Percentiles rank a stretch among this genome's conserved stretches.
These are phyloP conservation scores for Lactarius psammicola DNA, from an alignment of 768 basidiomycete species.

Conservation along the genomic window DNA sequence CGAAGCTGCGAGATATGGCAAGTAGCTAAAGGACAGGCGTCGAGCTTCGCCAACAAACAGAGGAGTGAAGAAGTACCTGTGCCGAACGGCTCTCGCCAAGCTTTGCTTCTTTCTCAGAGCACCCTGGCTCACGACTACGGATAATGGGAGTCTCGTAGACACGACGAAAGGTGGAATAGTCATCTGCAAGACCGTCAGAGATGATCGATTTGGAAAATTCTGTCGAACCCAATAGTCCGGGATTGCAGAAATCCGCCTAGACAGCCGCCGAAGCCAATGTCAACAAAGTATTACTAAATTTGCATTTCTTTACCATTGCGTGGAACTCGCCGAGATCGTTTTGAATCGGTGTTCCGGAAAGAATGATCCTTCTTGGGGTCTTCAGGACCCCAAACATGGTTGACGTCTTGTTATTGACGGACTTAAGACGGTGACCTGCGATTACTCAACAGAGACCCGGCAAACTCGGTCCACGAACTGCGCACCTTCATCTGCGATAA, in stretches of 20 bases:
- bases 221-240: constrained; percentile 72
- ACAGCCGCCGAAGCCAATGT: background rate
- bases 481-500: constrained; percentile 93
- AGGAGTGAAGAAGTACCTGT: constrained; percentile 51
- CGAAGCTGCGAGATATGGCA: constrained; percentile 79
- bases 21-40: constrained; percentile 49
- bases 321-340: constrained; percentile 96
- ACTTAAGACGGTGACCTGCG: constrained; percentile 87
- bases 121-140: constrained; percentile 77
- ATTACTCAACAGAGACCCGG: constrained; percentile 3
- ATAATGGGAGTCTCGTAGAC: constrained; percentile 88
- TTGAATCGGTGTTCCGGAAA: constrained; percentile 97
- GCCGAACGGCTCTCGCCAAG: constrained; percentile 72
- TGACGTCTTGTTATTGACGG: constrained; percentile 86
- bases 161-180: constrained; percentile 70
- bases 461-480: constrained; percentile 24
- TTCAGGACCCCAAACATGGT: constrained; percentile 77
- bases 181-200: constrained; percentile 46
- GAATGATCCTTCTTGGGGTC: constrained; percentile 76
- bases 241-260: constrained; percentile 92
- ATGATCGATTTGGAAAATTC: background rate
- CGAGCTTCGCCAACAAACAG: background rate
- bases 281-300: background rate
- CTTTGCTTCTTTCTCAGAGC: constrained; percentile 67
- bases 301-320: constrained; percentile 67